phyloP scores from a whole-genome alignment of 2,329 filamentous ascomycete genomes.

The Phaeosphaeriaceae sp. region DNA sequence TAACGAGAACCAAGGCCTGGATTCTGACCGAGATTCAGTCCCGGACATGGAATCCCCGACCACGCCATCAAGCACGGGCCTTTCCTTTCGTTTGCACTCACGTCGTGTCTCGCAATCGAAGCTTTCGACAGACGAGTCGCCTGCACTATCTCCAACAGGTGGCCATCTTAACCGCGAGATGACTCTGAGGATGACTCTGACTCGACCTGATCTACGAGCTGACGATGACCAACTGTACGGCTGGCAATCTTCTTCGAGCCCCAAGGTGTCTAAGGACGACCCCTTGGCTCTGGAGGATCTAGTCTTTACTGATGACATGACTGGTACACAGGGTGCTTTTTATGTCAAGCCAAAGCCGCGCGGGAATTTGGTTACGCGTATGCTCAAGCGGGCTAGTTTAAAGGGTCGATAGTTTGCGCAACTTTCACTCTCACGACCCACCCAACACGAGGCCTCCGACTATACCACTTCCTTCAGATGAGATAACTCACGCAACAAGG shows the following conservation, averaged over 20 bases:
- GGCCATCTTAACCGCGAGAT: constrained; percentile 72
- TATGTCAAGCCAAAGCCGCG: constrained; percentile 48
- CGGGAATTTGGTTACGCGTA: constrained; percentile 42
- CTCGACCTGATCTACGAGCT: constrained; percentile 82
- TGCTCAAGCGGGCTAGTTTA: constrained; percentile 47
- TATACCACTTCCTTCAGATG: background rate
- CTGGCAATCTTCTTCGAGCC: constrained; percentile 58
- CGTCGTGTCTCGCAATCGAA: constrained; percentile 40
- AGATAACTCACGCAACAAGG: background rate
- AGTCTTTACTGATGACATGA: constrained; percentile 55
- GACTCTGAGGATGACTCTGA: constrained; percentile 96
- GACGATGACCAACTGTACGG: constrained; percentile 75
- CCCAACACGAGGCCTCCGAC: background rate
- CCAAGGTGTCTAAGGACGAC: constrained; percentile 50
- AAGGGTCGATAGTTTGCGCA: constrained; percentile 27
- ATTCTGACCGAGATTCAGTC: constrained; percentile 42
- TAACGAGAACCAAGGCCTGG: constrained; percentile 39
- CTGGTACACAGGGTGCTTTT: constrained; percentile 54
- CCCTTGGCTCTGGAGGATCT: constrained; percentile 63
- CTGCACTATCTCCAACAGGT: constrained; percentile 27
- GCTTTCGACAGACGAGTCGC: constrained; percentile 38
- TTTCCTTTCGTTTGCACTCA: constrained; percentile 41
- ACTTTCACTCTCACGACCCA: background rate
- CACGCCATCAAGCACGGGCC: constrained; percentile 45
- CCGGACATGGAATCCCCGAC: constrained; percentile 45